Percentiles rank a stretch among this genome's conserved stretches.
These are phyloP conservation scores for Arctium minus DNA, from an alignment of 129 eudicot species.

Conservation along the genomic window DNA sequence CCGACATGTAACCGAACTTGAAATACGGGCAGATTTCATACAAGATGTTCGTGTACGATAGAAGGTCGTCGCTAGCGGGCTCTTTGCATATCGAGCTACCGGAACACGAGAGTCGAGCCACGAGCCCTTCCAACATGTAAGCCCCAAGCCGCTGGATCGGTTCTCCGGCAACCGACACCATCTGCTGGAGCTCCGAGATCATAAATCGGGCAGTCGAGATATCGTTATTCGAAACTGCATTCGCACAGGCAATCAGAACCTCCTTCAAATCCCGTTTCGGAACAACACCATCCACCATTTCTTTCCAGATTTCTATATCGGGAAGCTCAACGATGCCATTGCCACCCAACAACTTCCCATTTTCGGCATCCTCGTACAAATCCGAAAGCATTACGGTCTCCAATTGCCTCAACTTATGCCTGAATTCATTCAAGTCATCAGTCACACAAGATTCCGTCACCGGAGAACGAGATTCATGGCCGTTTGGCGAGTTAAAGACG, in stretches of 20 bases:
- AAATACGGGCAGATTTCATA: constrained; percentile 73
- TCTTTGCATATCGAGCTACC: constrained; percentile 54
- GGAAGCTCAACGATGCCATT: constrained; percentile 30
- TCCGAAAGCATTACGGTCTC: constrained; percentile 70
- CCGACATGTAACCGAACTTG: constrained; percentile 87
- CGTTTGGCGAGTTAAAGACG: constrained; percentile 28
- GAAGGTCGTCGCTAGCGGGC: constrained; percentile 51
- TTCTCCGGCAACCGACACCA: constrained; percentile 82
- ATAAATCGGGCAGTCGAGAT: constrained; percentile 38
- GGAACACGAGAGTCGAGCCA: constrained; percentile 55
- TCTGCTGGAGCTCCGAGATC: constrained; percentile 57
- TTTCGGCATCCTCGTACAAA: constrained; percentile 33
- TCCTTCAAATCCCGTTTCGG: constrained; percentile 63
- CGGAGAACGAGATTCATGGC: constrained; percentile 46
- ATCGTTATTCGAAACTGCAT: constrained; percentile 55
- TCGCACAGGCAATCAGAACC: constrained; percentile 58
- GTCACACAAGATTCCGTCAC: constrained; percentile 55
- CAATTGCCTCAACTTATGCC: constrained; percentile 60
- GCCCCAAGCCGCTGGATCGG: constrained; percentile 81
- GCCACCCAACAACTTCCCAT: constrained; percentile 23
- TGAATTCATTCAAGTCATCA: constrained; percentile 47
- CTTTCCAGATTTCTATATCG: constrained; percentile 71
- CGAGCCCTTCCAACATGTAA: constrained; percentile 81
- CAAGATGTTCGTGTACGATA: constrained; percentile 62
- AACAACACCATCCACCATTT: constrained; percentile 57